Evolutionary conservation across 495 filamentous ascomycete species (phyloP).

Genomic region (Cercophora scortea): DNA sequence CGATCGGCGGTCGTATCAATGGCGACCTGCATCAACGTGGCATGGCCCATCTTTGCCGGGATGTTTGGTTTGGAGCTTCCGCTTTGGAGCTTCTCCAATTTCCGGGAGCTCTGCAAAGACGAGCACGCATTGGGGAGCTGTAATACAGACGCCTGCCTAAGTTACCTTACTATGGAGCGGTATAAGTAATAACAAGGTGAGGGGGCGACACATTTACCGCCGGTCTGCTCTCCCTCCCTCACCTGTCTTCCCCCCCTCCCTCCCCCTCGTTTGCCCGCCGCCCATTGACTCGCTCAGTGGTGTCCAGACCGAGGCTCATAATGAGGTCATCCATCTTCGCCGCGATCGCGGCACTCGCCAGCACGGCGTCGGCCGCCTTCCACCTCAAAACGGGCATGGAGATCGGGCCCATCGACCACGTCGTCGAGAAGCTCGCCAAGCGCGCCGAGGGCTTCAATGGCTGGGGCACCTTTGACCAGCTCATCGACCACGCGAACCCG

Average conservation of each 20-base stretch:
- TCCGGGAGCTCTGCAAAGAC: background rate
- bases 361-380: slow-evolving; percentile 5
- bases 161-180: no score
- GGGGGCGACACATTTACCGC: background rate
- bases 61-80: background rate
- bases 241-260: background rate
- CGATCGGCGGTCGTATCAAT: background rate
- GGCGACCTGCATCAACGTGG: slow-evolving; percentile 1
- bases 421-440: slow-evolving; percentile 10
- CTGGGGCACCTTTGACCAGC: slow-evolving; percentile 25
- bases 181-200: background rate
- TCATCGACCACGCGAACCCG: slow-evolving; percentile 25
- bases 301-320: background rate
- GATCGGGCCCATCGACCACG: slow-evolving; percentile 16
- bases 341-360: slow-evolving; percentile 8
- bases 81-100: background rate
- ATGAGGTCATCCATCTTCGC: slow-evolving; percentile 1
- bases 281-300: background rate
- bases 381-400: slow-evolving; percentile 11
- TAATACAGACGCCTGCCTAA: background rate
- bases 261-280: background rate
- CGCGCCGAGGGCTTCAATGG: slow-evolving; percentile 21
- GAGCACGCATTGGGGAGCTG: background rate
- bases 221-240: background rate
- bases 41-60: background rate